Evolutionary conservation across 352 stramenopile species (phyloP), one percentile per base, ranked within the genome.

Genomic region (Phytophthora cajani): DNA sequence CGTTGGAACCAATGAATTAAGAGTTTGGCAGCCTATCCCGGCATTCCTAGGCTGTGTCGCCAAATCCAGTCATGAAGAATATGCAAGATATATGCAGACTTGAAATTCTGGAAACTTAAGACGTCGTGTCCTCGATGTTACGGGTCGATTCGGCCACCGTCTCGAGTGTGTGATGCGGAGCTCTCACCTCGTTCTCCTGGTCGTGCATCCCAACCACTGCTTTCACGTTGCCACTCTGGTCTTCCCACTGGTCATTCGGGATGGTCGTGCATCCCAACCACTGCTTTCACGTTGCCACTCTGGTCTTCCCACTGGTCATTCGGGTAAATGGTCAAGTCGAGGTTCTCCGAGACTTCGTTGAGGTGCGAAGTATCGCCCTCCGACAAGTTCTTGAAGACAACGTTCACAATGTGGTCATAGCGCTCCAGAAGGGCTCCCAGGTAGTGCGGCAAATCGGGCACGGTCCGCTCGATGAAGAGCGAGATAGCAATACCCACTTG

Each of bases 291-390:
- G 12, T 58, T 54, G 38, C 14, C 17, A 42, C 14, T 36, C 11
- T 68, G 67, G 6, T 87, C 80, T 38, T 85, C 78, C 82, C 82
- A 91, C 63, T 86, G 69, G 44, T 87, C 72, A 55, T 89, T 91
- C 42, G 75, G 59, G 58, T 90, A 85, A 52, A 93, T 93, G 14
- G 52, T 84, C 58, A 93, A 42, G 62, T 93, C 79, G 10, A 92
- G 59, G n/a, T 71, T 68, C 50, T 93, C 85, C 6, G 84, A 78
- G 0, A 77, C 82, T 65, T 93, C 83, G 16, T 76, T 77, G n/a
- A 91, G 68, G 8, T 81, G 65, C 46, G 84, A 86, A 54, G 81
- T 73, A 64, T 90, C 80, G 19, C 81, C 82, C 23, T 81, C 80
- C 52, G 71, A 73, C 42, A 90, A 51, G 56, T 86, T 86, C 49